Evolutionary conservation across 176 grass and related monocot genomes (phyloP).

Genomic region (Oryza nivara): DNA sequence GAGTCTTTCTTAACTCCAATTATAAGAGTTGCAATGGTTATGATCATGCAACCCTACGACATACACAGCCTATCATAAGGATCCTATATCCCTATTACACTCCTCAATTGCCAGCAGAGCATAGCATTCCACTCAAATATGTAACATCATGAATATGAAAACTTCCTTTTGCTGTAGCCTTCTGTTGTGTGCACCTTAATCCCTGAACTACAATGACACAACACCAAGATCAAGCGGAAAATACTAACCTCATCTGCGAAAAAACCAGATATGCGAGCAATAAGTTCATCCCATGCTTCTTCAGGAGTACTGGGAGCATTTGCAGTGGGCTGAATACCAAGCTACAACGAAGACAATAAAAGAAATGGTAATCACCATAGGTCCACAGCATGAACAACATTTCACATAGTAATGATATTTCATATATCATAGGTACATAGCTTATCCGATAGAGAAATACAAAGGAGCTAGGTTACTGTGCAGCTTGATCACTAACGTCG

Average conservation of each 20-base stretch:
- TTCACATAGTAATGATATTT: background rate
- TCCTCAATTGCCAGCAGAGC: background rate
- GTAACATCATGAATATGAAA: background rate
- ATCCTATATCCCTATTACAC: background rate
- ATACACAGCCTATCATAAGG: constrained; percentile 1
- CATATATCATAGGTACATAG: background rate
- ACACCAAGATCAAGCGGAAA: constrained; percentile 8
- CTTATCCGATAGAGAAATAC: background rate
- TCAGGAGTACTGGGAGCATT: constrained; percentile 62
- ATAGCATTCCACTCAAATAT: background rate
- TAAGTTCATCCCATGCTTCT: constrained; percentile 84
- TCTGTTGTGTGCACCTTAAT: background rate
- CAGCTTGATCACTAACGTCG: background rate
- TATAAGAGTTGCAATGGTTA: constrained; percentile 6
- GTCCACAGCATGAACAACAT: constrained; percentile 16
- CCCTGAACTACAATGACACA: background rate
- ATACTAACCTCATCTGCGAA: constrained; percentile 73
- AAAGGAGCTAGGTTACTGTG: background rate
- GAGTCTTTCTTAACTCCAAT: background rate
- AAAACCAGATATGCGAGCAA: constrained; percentile 66
- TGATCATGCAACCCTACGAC: constrained; percentile 10
- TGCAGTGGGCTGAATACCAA: constrained; percentile 65
- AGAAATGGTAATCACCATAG: constrained; percentile 21
- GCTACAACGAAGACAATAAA: constrained; percentile 48
- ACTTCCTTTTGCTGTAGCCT: background rate